Base-by-base conservation (phyloP, 345 rosid species). In the Draba incana region DNA sequence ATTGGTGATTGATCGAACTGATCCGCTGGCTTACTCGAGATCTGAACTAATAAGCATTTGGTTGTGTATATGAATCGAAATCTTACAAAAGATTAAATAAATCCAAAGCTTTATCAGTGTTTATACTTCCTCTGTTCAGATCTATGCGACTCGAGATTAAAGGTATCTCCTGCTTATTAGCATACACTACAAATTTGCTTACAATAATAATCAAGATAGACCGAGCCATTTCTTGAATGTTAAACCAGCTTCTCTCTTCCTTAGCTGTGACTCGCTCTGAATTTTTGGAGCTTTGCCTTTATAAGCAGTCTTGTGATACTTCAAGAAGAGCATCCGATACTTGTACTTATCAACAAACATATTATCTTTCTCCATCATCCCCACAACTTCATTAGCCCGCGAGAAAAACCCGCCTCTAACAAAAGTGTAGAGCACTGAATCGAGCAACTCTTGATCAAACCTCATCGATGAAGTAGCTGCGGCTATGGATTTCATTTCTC, bases 291-390 rank as follows among this genome's bases (percentile, higher is more conserved):
- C 78, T 81, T 87, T 94, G 35, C 96, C 97, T 81, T 94, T 91
- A 39, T 80, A 81, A 8, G 87, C 81, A 55, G 96, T 94, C 83
- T 84, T 94, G 69, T 91, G 99, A 81, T 87, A 94, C 84, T 94
- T 91, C 80, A 91, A 77, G 83, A 84, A 87, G 35, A 91, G 87
- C 50, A 84, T 84, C 54, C 96, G 67, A 59, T 87, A 94, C 75
- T 94, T 94, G 77, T 88, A 87, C 69, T 91, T 94, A 75, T 94
- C 99, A 24, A 91, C 71, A 68, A 94, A 94, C 92, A 91, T 87
- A 30, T 83, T 70, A n/a, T 72, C 87, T 50, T 77, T 84, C 82
- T 94, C 97, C 96, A 87, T 81, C 89, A 84, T 81, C 56, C 66
- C 80, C 69, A 86, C 90, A 6, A 84, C 99, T 81, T 94, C 93